Evolutionary conservation across 345 rosid genomes (phyloP), one percentile per base, ranked within the genome.

Genomic region (Sisymbrium altissimum): DNA sequence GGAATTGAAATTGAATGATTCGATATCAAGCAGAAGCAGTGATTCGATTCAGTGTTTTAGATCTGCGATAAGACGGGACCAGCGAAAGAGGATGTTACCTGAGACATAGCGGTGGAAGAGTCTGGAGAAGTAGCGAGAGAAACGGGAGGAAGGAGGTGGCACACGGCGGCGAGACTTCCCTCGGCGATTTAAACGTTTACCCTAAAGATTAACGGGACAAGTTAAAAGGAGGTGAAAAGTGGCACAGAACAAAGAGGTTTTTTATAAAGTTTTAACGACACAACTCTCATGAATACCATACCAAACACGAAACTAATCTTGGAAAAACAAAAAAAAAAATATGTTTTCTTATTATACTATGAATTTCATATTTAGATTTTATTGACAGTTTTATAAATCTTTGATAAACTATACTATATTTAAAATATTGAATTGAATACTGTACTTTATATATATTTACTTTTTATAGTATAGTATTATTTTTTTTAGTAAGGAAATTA

Each of bases 151-250:
- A 52, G 39, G 56, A 23, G 39, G 57, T 33, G 49, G 56, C 54
- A 18, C 69, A 18, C 69, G 60, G 54, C 43, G 15, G 73, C 46
- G 12, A 53, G 27, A 73, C 21, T 64, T 54, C 21, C 32, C 65
- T 64, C 71, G 57, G 48, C 65, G 64, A 68, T 62, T 5, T 50
- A 2, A 23, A 44, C 19, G 32, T 68, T 41, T 52, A 73, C 74
- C 79, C 74, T 75, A 50, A 27, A 12, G 70, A 67, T 60, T 61
- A n/a, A 53, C 48, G 79, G 40, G 17, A 61, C 23, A 63, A 60
- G 49, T 21, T 11, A 59, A 4, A 18, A 33, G 10, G 23, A 50
- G n/a, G 44, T 61, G 61, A 9, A 14, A 23, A 2, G 4, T 9
- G 25, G 40, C 40, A 36, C n/a, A 17, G 1, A 6, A 13, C n/a